Conservation (phyloP, 208 protist genomes). For the Porcisia hertigi region DNA sequence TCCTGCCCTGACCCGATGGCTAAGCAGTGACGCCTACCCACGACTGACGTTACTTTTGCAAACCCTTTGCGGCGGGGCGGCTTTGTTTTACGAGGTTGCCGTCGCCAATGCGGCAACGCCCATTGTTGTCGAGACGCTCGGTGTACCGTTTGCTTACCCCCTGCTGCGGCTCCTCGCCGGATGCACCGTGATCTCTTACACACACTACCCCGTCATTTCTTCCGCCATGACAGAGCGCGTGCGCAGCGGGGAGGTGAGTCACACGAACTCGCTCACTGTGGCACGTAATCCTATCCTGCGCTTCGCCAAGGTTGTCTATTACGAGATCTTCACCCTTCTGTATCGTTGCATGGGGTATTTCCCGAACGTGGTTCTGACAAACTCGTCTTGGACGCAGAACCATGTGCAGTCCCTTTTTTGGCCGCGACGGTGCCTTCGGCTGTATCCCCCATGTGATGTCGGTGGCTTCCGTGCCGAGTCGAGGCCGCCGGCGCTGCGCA, state of each 20-base stretch:
- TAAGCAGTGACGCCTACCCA: slow-evolving; percentile 74
- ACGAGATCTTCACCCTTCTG: slow-evolving; percentile 84
- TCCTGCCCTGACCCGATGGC: slow-evolving; percentile 39
- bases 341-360: slow-evolving; percentile 90
- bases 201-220: slow-evolving; percentile 98
- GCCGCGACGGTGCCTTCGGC: slow-evolving; percentile 33
- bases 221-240: slow-evolving; percentile 78
- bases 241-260: slow-evolving; percentile 33
- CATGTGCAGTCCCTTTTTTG: slow-evolving; percentile 92
- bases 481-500: slow-evolving; percentile 36
- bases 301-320: slow-evolving; percentile 83
- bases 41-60: slow-evolving; percentile 94
- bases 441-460: slow-evolving; percentile 95
- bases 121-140: slow-evolving; percentile 94
- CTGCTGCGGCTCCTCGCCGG: slow-evolving; percentile 86
- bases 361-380: slow-evolving; percentile 90
- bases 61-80: slow-evolving; percentile 79
- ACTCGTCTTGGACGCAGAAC: slow-evolving; percentile 97
- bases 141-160: slow-evolving; percentile 95
- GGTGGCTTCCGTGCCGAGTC: slow-evolving; percentile 40
- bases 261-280: slow-evolving; percentile 86
- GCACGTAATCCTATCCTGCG: slow-evolving; percentile 44
- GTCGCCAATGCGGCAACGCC: slow-evolving; percentile 62
- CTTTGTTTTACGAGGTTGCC: slow-evolving; percentile 90
- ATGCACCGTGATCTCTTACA: slow-evolving; percentile 92